A percentile compares a stretch with the other conserved stretches of the same genome.
These are phyloP conservation scores for Exophiala sideris DNA, from an alignment of 2,329 filamentous ascomycete species.

Conservation along the genomic window DNA sequence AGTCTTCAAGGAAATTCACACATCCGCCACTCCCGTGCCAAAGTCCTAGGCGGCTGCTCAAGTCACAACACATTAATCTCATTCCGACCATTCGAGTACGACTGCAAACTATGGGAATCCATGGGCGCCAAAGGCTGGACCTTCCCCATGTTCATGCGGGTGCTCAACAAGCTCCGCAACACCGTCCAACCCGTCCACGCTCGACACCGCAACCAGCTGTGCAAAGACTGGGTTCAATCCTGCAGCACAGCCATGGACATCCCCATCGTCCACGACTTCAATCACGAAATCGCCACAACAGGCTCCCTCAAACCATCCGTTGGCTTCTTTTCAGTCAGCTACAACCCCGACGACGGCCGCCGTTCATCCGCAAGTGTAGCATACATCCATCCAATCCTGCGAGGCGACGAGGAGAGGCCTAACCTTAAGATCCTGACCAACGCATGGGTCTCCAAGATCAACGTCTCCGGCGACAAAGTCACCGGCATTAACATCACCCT, in stretches of 20 bases:
- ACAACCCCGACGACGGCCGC: constrained; percentile 83
- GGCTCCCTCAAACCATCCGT: constrained; percentile 73
- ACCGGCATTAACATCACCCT: constrained; percentile 71
- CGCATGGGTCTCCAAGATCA: constrained; percentile 80
- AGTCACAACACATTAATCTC: constrained; percentile 93
- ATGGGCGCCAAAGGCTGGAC: constrained; percentile 81
- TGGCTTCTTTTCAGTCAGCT: constrained; percentile 86
- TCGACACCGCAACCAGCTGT: constrained; percentile 83
- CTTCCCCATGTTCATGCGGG: constrained; percentile 77
- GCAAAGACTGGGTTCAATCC: constrained; percentile 82
- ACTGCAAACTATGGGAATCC: constrained; percentile 78
- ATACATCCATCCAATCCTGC: constrained; percentile 87
- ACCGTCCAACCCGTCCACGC: constrained; percentile 85
- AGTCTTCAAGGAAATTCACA: constrained; percentile 69
- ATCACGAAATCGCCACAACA: constrained; percentile 71
- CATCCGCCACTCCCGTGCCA: constrained; percentile 87
- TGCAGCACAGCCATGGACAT: constrained; percentile 77
- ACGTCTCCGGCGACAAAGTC: constrained; percentile 64
- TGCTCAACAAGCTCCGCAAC: constrained; percentile 81
- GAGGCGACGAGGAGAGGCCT: constrained; percentile 74
- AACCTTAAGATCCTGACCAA: constrained; percentile 86
- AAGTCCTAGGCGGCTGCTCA: constrained; percentile 88
- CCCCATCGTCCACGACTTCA: constrained; percentile 81
- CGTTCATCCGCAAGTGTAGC: constrained; percentile 84
- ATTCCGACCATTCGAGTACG: constrained; percentile 86